Conservation (phyloP, 2,329 filamentous ascomycete genomes). For the Fusarium torreyae region DNA sequence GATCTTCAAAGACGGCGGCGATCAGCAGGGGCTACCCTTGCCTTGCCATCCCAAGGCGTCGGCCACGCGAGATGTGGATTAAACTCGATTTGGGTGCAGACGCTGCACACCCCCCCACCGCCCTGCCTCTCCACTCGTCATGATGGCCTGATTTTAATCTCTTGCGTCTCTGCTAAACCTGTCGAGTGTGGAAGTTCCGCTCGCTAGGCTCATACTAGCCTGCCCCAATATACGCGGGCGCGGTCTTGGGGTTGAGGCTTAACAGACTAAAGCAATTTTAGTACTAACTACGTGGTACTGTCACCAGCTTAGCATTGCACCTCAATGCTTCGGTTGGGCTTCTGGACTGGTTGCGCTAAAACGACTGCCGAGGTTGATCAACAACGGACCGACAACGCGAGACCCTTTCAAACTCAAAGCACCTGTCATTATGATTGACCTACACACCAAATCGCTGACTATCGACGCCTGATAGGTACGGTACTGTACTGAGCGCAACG, state of each 20-base stretch:
- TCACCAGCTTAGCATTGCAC: slow-evolving; percentile 19
- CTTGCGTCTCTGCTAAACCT: slow-evolving; percentile 41
- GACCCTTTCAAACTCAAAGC: slow-evolving; percentile 25
- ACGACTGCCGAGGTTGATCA: slow-evolving; percentile 35
- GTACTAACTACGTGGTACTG: slow-evolving; percentile 10
- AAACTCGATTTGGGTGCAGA: slow-evolving; percentile 44
- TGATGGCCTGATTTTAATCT: slow-evolving; percentile 52
- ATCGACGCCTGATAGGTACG: too few species aligned
- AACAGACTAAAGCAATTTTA: slow-evolving; percentile 14
- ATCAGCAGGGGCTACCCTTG: slow-evolving; percentile 50
- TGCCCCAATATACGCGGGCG: slow-evolving; percentile 29
- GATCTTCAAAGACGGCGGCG: slow-evolving; percentile 51
- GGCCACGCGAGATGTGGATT: slow-evolving; percentile 53
- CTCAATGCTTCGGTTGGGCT: slow-evolving; percentile 34
- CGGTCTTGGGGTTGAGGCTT: slow-evolving; percentile 37
- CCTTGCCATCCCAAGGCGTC: slow-evolving; percentile 40
- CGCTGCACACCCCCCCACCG: slow-evolving; percentile 23
- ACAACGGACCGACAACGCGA: slow-evolving; percentile 27
- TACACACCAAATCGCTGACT: not conserved
- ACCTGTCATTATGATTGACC: slow-evolving; percentile 3
- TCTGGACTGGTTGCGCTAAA: slow-evolving; percentile 33
- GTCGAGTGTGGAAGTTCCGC: slow-evolving; percentile 43
- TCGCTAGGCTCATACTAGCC: slow-evolving; percentile 25
- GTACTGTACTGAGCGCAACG: not conserved
- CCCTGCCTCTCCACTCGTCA: slow-evolving; percentile 43